A percentile compares a stretch with the other conserved stretches of the same genome.
Evolutionary conservation across 225 moss, liverwort and hornwort species (phyloP).

Genomic region (Sphagnum contortum): DNA sequence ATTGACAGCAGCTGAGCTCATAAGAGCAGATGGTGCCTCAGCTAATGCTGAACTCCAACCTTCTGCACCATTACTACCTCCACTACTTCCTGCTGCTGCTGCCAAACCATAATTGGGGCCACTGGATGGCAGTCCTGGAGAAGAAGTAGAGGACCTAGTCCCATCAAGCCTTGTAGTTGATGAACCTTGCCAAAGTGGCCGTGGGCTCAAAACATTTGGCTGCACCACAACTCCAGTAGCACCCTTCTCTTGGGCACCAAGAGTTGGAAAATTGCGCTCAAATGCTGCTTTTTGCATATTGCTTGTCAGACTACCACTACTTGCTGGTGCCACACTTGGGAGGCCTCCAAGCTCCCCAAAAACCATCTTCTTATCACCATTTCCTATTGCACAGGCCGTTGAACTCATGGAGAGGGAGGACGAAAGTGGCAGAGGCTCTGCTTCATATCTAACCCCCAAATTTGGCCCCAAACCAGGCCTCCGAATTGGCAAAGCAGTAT

Average conservation of each 20-base stretch:
- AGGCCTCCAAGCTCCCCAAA: slow-evolving; percentile 44
- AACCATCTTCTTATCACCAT: slow-evolving; percentile 81
- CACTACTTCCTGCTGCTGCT: slow-evolving; percentile 44
- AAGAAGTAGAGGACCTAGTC: slow-evolving; percentile 58
- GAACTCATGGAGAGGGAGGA: slow-evolving; percentile 89
- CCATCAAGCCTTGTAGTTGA: slow-evolving; percentile 70
- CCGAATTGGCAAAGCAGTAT: slow-evolving; percentile 55
- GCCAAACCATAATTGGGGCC: slow-evolving; percentile 34
- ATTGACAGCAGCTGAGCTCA: slow-evolving; percentile 27
- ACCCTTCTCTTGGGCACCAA: slow-evolving; percentile 91
- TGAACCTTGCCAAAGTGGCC: slow-evolving; percentile 96
- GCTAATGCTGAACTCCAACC: slow-evolving; percentile 95
- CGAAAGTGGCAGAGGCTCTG: slow-evolving; percentile 44
- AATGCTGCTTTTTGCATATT: slow-evolving; percentile 98
- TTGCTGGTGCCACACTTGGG: slow-evolving; percentile 74
- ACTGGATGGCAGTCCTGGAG: slow-evolving; percentile 39
- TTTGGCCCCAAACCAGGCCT: slow-evolving; percentile 54
- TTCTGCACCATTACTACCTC: slow-evolving; percentile 30
- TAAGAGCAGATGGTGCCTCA: slow-evolving; percentile 60
- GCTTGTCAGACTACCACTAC: slow-evolving; percentile 81
- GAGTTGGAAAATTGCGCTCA: slow-evolving; percentile 94
- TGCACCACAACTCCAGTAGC: slow-evolving; percentile 46
- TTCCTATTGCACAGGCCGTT: slow-evolving; percentile 69
- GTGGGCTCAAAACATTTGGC: slow-evolving; percentile 76
- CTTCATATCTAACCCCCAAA: slow-evolving; percentile 56